Base-by-base conservation (phyloP, 2,329 filamentous ascomycete species). In the Aschersonia sp. region DNA sequence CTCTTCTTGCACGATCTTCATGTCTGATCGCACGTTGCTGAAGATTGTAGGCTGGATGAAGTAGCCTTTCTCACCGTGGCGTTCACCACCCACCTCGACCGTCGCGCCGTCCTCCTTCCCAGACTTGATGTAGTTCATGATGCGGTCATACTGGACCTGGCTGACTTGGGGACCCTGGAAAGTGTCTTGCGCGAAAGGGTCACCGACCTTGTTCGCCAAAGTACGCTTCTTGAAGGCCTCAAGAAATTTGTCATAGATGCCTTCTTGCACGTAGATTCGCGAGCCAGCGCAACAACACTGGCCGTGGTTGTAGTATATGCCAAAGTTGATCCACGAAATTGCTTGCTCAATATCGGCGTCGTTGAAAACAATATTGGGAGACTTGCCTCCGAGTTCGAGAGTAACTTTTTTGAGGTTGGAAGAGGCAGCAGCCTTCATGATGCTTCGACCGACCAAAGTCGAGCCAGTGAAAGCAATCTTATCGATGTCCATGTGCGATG, bases 41-140 rank as follows among this genome's bases (percentile, higher is more conserved):
- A 94, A 94, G 71, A 94, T 87, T 60, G 88, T 94, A 41, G 88
- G 88, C 74, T 91, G 73, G 67, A 94, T 91, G 74, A 91, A 94
- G 78, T 86, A 94, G 52, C 86, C 85, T 74, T 88, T 82, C 61
- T 73, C 62, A 51, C 86, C 86, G 66, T 82, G 82, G 56, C 64
- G 61, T 51, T 61, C 60, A 43, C 66, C 66, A 47, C 66, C 66
- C 40, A 60, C 81, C 62, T 82, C 82, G 52, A 92, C 62, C 5
- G 61, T 75, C 51, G 77, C 77, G 51, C 77, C 77, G 58, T 75
- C 72, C 40, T 74, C 68, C 68, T 76, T 78, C 47, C 77, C 77
- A 53, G 76, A 71, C 63, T 91, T 74, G 59, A 94, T 86, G 69
- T 78, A 84, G 61, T 74, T 74, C 85, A 92, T 91, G 70, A 94